Conservation (phyloP, 257 asterid genomes). For the Scutellaria baicalensis region DNA sequence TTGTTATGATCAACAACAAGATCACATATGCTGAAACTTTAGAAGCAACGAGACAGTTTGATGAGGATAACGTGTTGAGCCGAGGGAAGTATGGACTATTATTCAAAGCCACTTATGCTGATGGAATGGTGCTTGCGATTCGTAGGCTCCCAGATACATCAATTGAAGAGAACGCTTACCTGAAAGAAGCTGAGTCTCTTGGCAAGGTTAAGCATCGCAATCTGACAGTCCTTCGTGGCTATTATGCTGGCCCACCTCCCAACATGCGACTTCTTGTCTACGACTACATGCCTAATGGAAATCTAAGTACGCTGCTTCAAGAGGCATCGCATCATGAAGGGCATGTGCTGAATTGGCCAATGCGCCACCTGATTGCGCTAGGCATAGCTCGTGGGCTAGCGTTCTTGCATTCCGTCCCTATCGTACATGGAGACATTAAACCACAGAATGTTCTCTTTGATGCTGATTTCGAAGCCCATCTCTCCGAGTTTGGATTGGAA, state of each 20-base stretch:
- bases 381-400: constrained; percentile 81
- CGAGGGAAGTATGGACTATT: constrained; percentile 60
- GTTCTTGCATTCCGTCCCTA: constrained; percentile 47
- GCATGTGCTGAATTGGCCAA: constrained; percentile 86
- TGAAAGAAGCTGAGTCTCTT: constrained; percentile 71
- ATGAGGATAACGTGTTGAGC: constrained; percentile 77
- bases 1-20: constrained; percentile 71
- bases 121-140: constrained; percentile 83
- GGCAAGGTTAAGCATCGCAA: constrained; percentile 79
- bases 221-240: constrained; percentile 77
- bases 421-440: constrained; percentile 61
- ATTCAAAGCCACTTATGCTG: constrained; percentile 65
- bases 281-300: constrained; percentile 91
- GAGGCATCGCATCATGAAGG: constrained; percentile 90
- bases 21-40: constrained; percentile 67
- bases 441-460: constrained; percentile 76
- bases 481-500: constrained; percentile 68
- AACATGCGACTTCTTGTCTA: constrained; percentile 59
- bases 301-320: constrained; percentile 64
- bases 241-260: constrained; percentile 77
- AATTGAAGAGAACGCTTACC: constrained; percentile 47
- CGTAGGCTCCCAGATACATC: constrained; percentile 65
- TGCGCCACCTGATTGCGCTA: constrained; percentile 82
- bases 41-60: constrained; percentile 82
- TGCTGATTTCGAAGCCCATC: constrained; percentile 83